Percentiles rank a stretch among this genome's conserved stretches.
phyloP scores from a whole-genome alignment of 495 filamentous ascomycete species.

The Penicillium desertorum region DNA sequence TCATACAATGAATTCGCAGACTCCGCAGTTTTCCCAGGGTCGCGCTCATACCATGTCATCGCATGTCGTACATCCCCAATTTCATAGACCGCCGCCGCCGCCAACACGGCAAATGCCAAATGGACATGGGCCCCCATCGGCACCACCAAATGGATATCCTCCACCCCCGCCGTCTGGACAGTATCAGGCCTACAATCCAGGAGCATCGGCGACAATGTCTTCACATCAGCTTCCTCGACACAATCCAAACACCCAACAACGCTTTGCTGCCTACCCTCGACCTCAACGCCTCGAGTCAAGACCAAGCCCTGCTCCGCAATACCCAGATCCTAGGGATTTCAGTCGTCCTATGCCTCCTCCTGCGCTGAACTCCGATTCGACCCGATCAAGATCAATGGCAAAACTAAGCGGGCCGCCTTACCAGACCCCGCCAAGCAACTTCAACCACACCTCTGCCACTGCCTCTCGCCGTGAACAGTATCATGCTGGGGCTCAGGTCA shows the following conservation, averaged over 20 bases:
- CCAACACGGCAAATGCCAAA: constrained; percentile 60
- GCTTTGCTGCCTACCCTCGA: constrained; percentile 60
- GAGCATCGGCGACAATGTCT: constrained; percentile 53
- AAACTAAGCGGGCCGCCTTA: constrained; percentile 63
- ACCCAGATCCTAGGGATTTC: constrained; percentile 49
- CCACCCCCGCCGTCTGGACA: constrained; percentile 39
- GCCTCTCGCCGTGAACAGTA: constrained; percentile 77
- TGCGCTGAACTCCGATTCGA: constrained; percentile 74
- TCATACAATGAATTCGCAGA: constrained; percentile 78
- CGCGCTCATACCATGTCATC: constrained; percentile 88
- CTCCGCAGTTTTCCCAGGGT: constrained; percentile 56
- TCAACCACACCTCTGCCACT: constrained; percentile 65
- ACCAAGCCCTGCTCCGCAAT: constrained; percentile 58
- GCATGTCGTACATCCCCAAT: constrained; percentile 51
- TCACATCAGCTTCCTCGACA: constrained; percentile 66
- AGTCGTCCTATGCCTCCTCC: constrained; percentile 57
- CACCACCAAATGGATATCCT: constrained; percentile 40
- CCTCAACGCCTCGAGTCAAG: constrained; percentile 71
- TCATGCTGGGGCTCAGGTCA: constrained; percentile 61
- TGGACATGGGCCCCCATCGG: constrained; percentile 47
- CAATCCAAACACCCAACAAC: constrained; percentile 40
- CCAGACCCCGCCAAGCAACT: constrained; percentile 62
- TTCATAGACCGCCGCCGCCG: constrained; percentile 50
- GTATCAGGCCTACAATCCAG: constrained; percentile 46
- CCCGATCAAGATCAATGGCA: constrained; percentile 81